phyloP scores from a whole-genome alignment of 805 yeast genomes.

The Kodamaea lidongshanica region DNA sequence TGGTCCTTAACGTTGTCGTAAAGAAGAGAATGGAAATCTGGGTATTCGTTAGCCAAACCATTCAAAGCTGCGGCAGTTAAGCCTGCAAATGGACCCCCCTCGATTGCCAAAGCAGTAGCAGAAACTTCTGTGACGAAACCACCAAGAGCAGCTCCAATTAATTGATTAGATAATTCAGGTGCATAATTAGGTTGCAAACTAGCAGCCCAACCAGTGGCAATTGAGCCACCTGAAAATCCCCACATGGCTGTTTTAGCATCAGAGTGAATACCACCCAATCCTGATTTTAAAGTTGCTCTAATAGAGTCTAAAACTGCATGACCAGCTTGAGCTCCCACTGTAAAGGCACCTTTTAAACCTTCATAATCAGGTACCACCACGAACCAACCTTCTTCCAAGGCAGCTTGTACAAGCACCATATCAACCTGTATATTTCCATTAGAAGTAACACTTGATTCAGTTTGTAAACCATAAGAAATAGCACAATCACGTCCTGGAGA shows the following conservation, averaged over 20 bases:
- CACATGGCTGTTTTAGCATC: slow-evolving; percentile 19
- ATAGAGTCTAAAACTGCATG: slow-evolving; percentile 23
- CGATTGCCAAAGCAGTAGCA: slow-evolving; percentile 17
- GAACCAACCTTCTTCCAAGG: slow-evolving; percentile 22
- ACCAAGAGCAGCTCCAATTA: slow-evolving; percentile 31
- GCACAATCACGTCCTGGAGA: slow-evolving; percentile 20
- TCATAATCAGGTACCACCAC: slow-evolving; percentile 30
- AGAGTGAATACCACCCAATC: slow-evolving; percentile 10
- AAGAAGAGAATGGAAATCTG: too few species aligned
- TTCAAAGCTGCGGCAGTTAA: slow-evolving; percentile 22
- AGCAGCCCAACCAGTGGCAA: slow-evolving; percentile 35
- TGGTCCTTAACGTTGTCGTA: too few species aligned
- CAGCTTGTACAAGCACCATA: slow-evolving; percentile 8
- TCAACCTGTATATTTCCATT: slow-evolving; percentile 12
- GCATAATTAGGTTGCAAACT: slow-evolving; percentile 29
- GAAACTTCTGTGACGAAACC: slow-evolving; percentile 31
- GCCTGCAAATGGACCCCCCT: slow-evolving; percentile 23
- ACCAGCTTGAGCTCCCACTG: slow-evolving; percentile 26
- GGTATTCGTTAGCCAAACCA: slow-evolving; percentile 27
- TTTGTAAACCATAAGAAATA: slow-evolving; percentile 17
- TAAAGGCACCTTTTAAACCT: slow-evolving; percentile 24
- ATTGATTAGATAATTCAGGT: slow-evolving; percentile 17
- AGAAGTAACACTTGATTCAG: slow-evolving; percentile 6
- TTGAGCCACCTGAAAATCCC: slow-evolving; percentile 34
- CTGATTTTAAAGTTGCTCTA: slow-evolving; percentile 18